A percentile compares a stretch with the other conserved stretches of the same genome.
Conservation (phyloP, 768 basidiomycete genomes). For the Boletus subparvulus region DNA sequence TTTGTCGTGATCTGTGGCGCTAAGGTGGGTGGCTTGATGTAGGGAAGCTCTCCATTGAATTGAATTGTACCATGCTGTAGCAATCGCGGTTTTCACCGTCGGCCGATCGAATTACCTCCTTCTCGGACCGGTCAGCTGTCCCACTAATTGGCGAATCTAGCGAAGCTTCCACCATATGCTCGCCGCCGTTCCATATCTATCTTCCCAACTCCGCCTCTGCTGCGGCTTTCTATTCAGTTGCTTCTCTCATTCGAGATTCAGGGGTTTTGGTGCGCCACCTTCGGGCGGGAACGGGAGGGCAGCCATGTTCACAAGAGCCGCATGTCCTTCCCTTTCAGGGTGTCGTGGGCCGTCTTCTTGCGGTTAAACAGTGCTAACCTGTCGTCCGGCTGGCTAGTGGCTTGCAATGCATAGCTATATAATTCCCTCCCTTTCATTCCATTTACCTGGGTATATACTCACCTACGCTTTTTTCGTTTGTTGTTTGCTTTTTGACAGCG, state of each 20-base stretch:
- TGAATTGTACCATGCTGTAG: constrained; percentile 2
- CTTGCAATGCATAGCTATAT: not conserved
- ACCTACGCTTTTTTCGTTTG: not conserved
- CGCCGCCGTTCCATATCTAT: not conserved
- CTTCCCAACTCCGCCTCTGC: not conserved
- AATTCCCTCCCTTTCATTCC: not conserved
- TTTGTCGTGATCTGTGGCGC: not conserved
- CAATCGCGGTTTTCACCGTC: not conserved
- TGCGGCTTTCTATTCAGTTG: not conserved
- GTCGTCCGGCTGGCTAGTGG: not conserved
- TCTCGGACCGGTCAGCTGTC: not conserved
- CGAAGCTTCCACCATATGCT: not conserved
- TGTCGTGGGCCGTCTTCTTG: not conserved
- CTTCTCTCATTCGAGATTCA: not conserved
- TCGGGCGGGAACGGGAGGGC: not conserved
- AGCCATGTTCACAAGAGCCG: not conserved
- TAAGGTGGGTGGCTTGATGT: not conserved
- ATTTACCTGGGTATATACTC: not conserved
- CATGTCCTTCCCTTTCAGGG: not conserved
- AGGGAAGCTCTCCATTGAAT: not conserved
- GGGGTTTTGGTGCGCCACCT: not conserved
- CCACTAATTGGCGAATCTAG: not conserved
- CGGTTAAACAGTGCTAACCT: not conserved
- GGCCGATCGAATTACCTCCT: not conserved
- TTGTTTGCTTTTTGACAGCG: not conserved